These are phyloP conservation scores for Ogataea trehaloabstinens DNA, from an alignment of 805 yeast genomes.

Conservation along the genomic window DNA sequence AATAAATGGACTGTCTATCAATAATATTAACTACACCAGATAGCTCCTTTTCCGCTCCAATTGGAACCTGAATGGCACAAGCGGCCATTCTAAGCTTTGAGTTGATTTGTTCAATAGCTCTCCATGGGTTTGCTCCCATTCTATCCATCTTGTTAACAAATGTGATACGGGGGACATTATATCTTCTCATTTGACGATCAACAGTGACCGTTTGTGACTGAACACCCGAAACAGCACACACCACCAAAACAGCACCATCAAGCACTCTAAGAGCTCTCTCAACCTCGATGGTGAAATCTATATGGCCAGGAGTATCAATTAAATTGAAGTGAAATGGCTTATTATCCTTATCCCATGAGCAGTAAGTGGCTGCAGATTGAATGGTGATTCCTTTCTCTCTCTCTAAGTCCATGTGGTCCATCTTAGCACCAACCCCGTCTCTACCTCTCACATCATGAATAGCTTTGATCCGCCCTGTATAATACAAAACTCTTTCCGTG, in stretches of 20 bases:
- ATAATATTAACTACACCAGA: slow-evolving; percentile 91
- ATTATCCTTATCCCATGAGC: slow-evolving; percentile 85
- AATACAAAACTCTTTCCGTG: slow-evolving; percentile 93
- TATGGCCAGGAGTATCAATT: slow-evolving; percentile 98
- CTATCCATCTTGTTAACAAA: slow-evolving; percentile 98
- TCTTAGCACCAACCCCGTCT: slow-evolving; percentile 97
- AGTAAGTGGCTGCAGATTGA: slow-evolving; percentile 98
- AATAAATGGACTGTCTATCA: slow-evolving; percentile 81
- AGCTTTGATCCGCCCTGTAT: slow-evolving; percentile 95
- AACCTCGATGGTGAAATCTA: slow-evolving; percentile 97
- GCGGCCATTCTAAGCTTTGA: slow-evolving; percentile 86
- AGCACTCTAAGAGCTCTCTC: slow-evolving; percentile 97
- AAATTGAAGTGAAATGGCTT: slow-evolving; percentile 81
- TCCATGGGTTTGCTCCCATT: slow-evolving; percentile 98
- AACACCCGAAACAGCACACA: slow-evolving; percentile 98
- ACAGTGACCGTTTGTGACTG: slow-evolving; percentile 98
- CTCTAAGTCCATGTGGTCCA: slow-evolving; percentile 99
- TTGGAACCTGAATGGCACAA: slow-evolving; percentile 97
- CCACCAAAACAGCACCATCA: slow-evolving; percentile 97
- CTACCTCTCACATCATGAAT: slow-evolving; percentile 96
- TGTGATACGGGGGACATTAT: slow-evolving; percentile 94
- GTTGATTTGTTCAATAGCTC: slow-evolving; percentile 89
- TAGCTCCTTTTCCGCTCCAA: slow-evolving; percentile 85
- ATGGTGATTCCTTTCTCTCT: slow-evolving; percentile 98
- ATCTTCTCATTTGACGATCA: slow-evolving; percentile 98